Evolutionary conservation across 441 rosid species (phyloP), one percentile per base, ranked within the genome.

Genomic region (Omphalea diandra): DNA sequence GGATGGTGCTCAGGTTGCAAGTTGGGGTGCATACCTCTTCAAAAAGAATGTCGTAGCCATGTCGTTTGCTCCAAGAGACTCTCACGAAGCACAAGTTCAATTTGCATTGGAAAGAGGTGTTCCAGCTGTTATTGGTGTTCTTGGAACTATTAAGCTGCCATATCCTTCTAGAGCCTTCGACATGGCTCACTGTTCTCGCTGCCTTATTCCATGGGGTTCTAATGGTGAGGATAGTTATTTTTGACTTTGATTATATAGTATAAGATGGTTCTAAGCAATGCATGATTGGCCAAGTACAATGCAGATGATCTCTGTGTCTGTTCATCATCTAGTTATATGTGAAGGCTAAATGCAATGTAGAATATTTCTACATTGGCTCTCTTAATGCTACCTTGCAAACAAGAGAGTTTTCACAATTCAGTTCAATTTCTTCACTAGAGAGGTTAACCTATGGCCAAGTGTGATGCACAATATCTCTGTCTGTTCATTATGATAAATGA

Each of bases 31-130:
- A 0, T 92, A 94, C 82, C 87, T 94, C 38, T 87, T 89, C 95
- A 89, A 90, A 68, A 88, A 94, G 79, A 92, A 92, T 67, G 98
- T 94, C 15, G 64, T 91, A 14, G 83, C 98, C 38, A 94, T 94
- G 97, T 94, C 99, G 5, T 94, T 94, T 59, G 99, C 99, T 33
- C 99, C 99, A 32, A 87, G 98, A 80, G 99, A 95, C 72, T 88
- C 94, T 9, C 99, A 95, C 50, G 99, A 95, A 79, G 97, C 99
- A 10, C 99, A 95, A 78, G 97, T 95, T 31, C 98, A 95, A 32
- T 95, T 94, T 82, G 98, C 97, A 24, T 79, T 94, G 12, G 99
- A 94, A 81, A 86, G 99, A 78, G 99, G 99, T 73, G 99, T 94
- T 41, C 97, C 99, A 7, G 99, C 99, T 64, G 85, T 94, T 76